Conservation (phyloP, 495 filamentous ascomycete species). For the Hyaloscypha hepaticicola region DNA sequence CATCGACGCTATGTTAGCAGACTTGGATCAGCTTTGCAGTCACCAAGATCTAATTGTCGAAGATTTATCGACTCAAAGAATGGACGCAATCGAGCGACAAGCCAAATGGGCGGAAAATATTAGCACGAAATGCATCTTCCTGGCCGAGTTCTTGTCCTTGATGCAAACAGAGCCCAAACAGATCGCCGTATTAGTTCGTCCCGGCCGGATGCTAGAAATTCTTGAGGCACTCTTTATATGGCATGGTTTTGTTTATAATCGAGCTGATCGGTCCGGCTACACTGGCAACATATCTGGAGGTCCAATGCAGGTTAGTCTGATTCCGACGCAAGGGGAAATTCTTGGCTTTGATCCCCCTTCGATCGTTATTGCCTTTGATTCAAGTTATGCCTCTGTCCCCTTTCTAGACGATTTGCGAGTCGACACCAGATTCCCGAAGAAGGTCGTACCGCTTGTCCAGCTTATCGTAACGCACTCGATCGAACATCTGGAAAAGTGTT, state of each 20-base stretch:
- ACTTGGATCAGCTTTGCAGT: conserved; percentile 23
- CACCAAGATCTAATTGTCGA: conserved; percentile 25
- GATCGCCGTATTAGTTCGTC: conserved; percentile 24
- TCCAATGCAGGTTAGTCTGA: conserved; percentile 22
- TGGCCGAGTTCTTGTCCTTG: conserved; percentile 20
- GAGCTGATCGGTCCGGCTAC: conserved; percentile 11
- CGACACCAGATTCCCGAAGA: neutral
- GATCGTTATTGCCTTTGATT: conserved; percentile 30
- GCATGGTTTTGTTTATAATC: conserved; percentile 18
- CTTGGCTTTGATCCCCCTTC: conserved; percentile 17
- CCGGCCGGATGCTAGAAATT: conserved; percentile 32
- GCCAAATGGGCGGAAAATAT: conserved; percentile 29
- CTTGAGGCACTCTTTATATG: conserved; percentile 20
- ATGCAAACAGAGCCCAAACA: conserved; percentile 16
- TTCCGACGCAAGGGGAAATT: conserved; percentile 17
- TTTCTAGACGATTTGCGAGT: conserved; percentile 13
- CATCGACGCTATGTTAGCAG: conserved; percentile 28
- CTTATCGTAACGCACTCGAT: conserved; percentile 24
- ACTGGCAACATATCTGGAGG: neutral
- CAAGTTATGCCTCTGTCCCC: conserved; percentile 4
- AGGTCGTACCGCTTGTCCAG: conserved; percentile 18
- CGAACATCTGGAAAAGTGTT: conserved; percentile 29
- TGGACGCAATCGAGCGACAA: conserved; percentile 4
- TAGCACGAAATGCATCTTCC: conserved; percentile 33
- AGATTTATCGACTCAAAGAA: conserved; percentile 21